These are phyloP conservation scores for Panicum virgatum DNA, from an alignment of 202 grass and related monocot species.

Conservation along the genomic window DNA sequence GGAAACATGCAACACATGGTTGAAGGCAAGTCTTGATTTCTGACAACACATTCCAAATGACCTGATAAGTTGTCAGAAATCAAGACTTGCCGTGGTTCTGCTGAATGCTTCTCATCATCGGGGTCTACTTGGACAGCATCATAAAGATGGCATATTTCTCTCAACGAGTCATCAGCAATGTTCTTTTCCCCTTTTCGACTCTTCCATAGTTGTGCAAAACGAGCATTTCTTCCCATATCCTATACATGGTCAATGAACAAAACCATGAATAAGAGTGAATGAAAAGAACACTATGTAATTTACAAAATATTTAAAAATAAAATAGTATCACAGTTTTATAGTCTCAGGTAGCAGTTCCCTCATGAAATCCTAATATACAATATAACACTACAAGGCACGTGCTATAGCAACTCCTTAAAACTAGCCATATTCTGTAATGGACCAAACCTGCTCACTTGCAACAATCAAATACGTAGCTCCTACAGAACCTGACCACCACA, in stretches of 20 bases:
- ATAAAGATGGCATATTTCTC: too few relatives aligned
- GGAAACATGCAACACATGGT: slow-evolving; percentile 13
- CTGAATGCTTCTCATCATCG: slow-evolving; percentile 40
- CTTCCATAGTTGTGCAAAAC: slow-evolving; percentile 95
- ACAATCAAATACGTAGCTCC: too few relatives aligned
- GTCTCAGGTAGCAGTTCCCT: background rate
- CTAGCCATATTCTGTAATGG: too few relatives aligned
- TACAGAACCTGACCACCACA: too few relatives aligned
- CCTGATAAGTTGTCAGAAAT: slow-evolving; percentile 16
- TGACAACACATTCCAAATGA: background rate
- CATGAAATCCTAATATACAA: too few relatives aligned
- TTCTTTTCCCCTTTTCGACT: slow-evolving; percentile 54
- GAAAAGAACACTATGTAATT: too few relatives aligned
- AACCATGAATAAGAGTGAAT: slow-evolving; percentile 1
- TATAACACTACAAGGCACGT: too few relatives aligned
- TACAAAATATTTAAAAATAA: too few relatives aligned
- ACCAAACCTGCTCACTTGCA: too few relatives aligned
- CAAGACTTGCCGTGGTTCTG: slow-evolving; percentile 34
- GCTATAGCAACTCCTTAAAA: too few relatives aligned
- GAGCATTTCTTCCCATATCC: slow-evolving; percentile 77
- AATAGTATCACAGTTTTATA: background rate
- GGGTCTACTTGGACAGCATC: too few relatives aligned
- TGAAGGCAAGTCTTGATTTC: too few relatives aligned
- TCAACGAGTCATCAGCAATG: slow-evolving; percentile 58
- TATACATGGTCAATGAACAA: slow-evolving; percentile 38